Base-by-base conservation (phyloP, 352 stramenopile species). In the Sclerospora graminicola region DNA sequence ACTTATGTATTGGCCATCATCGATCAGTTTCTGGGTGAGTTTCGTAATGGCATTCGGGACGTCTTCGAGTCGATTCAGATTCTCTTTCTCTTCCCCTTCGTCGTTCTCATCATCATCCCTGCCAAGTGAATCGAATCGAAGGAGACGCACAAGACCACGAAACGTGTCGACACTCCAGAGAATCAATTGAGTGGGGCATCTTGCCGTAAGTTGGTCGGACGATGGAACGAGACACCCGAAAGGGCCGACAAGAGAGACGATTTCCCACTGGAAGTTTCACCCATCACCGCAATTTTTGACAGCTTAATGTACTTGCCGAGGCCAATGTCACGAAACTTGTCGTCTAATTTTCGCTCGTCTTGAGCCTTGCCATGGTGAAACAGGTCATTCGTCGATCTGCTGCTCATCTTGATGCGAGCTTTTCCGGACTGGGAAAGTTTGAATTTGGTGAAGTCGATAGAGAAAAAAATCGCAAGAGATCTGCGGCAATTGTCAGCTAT, bases 281-380 rank as follows among this genome's bases (percentile, higher is more conserved):
- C 84, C 72, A 95, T 87, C 23, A 95, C 87, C 11, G 69, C 79
- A 51, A 95, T 95, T 62, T 92, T 85, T n/a, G 84, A 84, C 7
- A 95, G 50, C 47, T 18, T 64, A 24, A 96, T 60, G 52, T 85
- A 91, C 49, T 86, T 50, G 21, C 62, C 66, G 1, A 84, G 56
- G 5, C 70, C 68, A 16, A 84, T 60, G 11, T 67, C 55, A 11
- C 70, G 68, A 36, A 86, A 54, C 8, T 58, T 49, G 20, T 83
- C 74, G 8, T 82, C 45, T 0, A 81, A 51, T 14, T 57, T 54
- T 0, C 58, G 57, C 45, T 71, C 48, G 21, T 49, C 51, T 32
- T 63, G 21, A 26, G 21, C 21, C 21, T 26, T 26, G 21, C 3
- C 6, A 26, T 26, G 21, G 21, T 26, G 21, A 26, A 26, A 26